Evolutionary conservation across 2,329 filamentous ascomycete genomes (phyloP).

Genomic region (Trichoderma atroviride): DNA sequence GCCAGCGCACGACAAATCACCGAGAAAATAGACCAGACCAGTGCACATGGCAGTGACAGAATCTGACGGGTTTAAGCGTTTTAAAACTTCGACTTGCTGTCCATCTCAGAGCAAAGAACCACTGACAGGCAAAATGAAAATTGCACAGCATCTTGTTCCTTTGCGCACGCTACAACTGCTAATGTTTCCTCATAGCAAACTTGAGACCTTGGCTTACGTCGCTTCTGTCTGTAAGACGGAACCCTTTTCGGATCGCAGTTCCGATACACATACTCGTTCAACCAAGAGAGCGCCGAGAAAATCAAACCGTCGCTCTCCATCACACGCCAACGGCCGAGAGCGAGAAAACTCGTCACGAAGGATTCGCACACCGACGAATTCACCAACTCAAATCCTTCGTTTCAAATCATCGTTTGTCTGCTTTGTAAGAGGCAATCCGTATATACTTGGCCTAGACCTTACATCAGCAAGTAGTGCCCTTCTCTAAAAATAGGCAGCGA

Average conservation of each 20-base stretch:
- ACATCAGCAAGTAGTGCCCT: neutral
- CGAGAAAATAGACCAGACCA: neutral
- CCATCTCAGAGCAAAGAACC: neutral
- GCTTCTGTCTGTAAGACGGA: neutral
- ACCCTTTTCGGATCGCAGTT: neutral
- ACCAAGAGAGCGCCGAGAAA: neutral
- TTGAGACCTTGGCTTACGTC: neutral
- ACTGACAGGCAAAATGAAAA: neutral
- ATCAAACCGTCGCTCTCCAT: neutral
- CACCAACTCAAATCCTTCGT: neutral
- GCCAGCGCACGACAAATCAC: conserved; percentile 5
- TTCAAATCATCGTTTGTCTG: neutral
- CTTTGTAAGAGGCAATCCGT: neutral
- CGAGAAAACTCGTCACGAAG: neutral
- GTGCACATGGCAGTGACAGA: neutral
- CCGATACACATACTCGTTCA: neutral
- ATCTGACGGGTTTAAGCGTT: neutral
- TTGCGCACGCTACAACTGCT: neutral
- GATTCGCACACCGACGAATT: neutral
- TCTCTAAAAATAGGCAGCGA: neutral
- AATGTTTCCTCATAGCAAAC: neutral
- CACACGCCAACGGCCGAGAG: neutral
- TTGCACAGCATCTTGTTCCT: neutral
- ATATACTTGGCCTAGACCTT: neutral
- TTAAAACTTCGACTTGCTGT: neutral